phyloP scores from a whole-genome alignment of 768 basidiomycete species.

The Galerina marginata region DNA sequence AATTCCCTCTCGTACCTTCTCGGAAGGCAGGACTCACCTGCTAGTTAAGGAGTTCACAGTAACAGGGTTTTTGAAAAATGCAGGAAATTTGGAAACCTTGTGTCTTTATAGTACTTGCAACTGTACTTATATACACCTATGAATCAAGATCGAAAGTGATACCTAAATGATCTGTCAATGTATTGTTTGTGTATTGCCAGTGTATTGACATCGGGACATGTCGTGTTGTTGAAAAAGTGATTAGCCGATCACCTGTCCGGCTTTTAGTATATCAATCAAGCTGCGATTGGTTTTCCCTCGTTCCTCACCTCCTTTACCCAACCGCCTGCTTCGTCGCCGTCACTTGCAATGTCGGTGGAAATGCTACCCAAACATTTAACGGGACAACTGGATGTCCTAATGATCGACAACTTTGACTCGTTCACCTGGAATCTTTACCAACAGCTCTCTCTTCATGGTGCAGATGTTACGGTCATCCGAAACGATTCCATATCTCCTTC shows the following conservation, averaged over 20 bases:
- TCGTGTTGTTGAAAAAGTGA: not conserved
- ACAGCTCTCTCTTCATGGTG: constrained; percentile 84
- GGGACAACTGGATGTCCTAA: constrained; percentile 71
- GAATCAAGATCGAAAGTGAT: not conserved
- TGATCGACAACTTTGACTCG: constrained; percentile 98
- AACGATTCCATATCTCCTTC: constrained; percentile 88
- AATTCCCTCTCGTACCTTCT: constrained; percentile 47
- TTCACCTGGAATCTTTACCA: constrained; percentile 99
- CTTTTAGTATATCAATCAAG: not conserved
- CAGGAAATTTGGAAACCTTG: too few relatives aligned
- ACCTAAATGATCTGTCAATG: too few relatives aligned
- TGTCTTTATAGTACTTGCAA: too few relatives aligned
- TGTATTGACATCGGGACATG: not conserved
- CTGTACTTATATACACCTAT: not conserved
- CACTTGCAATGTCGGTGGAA: constrained; percentile 17
- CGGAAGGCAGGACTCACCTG: constrained; percentile 52
- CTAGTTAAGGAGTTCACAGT: constrained; percentile 25
- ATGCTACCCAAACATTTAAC: constrained; percentile 48
- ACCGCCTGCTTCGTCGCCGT: not conserved
- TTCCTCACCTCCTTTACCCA: not conserved
- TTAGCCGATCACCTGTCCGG: constrained; percentile 4
- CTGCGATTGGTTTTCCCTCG: constrained; percentile 2
- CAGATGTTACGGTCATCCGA: constrained; percentile 88
- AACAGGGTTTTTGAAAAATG: not conserved
- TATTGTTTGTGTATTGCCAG: too few relatives aligned